phyloP scores from a whole-genome alignment of 768 basidiomycete genomes.

The Neoboletus magnificus region DNA sequence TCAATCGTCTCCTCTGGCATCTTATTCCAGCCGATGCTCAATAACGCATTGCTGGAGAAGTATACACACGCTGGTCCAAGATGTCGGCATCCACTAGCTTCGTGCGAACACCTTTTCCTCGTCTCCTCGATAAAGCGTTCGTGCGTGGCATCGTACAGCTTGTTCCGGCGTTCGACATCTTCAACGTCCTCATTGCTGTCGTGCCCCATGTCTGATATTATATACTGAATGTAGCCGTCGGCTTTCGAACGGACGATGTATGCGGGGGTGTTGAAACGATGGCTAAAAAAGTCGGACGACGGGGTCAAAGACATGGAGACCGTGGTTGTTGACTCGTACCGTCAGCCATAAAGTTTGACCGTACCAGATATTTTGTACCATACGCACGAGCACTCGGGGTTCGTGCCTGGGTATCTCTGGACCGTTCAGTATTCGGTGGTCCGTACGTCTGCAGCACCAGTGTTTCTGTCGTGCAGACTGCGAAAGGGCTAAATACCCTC shows the following conservation, averaged over 20 bases:
- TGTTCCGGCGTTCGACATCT: not conserved
- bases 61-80: constrained; percentile 21
- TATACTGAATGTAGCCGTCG: constrained; percentile 1
- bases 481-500: too few species aligned
- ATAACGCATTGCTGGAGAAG: constrained; percentile 20
- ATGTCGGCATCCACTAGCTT: constrained; percentile 16
- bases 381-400: not conserved
- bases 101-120: constrained; percentile 12
- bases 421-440: not conserved
- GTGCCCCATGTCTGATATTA: not conserved
- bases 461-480: too few species aligned
- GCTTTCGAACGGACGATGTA: constrained; percentile 11
- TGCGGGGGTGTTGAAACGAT: constrained; percentile 3
- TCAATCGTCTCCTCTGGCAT: constrained; percentile 7
- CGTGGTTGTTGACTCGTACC: constrained; percentile 11
- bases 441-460: too few species aligned
- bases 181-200: not conserved
- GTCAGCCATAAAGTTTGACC: constrained; percentile 1
- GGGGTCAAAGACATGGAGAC: constrained; percentile 3
- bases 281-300: not conserved
- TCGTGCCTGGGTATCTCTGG: not conserved
- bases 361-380: constrained; percentile 12
- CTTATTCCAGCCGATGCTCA: constrained; percentile 6
- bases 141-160: constrained; percentile 10
- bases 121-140: constrained; percentile 19